Percentiles rank a stretch among this genome's conserved stretches.
phyloP scores from a whole-genome alignment of 2,329 filamentous ascomycete genomes.

The Zelopaecilomyces penicillatus region DNA sequence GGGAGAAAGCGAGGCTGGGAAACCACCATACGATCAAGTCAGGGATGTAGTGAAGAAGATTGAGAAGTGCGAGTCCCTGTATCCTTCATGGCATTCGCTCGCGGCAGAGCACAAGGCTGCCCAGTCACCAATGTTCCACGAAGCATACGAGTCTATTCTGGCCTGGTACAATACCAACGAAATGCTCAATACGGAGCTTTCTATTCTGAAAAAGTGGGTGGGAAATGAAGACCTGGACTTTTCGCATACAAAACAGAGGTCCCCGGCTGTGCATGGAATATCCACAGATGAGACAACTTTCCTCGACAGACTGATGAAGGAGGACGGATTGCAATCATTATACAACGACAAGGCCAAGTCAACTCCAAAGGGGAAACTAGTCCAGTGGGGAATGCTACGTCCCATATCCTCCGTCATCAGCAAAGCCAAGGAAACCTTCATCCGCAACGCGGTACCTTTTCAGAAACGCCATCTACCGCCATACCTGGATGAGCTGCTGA shows the following conservation, averaged over 20 bases:
- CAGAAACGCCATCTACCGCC: slow-evolving; percentile 84
- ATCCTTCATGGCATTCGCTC: slow-evolving; percentile 70
- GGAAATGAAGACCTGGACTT: slow-evolving; percentile 95
- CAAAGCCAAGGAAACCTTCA: slow-evolving; percentile 88
- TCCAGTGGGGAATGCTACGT: slow-evolving; percentile 67
- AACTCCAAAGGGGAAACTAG: slow-evolving; percentile 63
- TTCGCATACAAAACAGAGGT: slow-evolving; percentile 61
- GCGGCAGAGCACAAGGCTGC: slow-evolving; percentile 67
- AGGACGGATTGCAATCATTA: slow-evolving; percentile 86
- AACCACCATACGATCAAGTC: slow-evolving; percentile 80
- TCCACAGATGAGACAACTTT: slow-evolving; percentile 84
- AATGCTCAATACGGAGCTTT: slow-evolving; percentile 89
- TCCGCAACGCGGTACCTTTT: slow-evolving; percentile 77
- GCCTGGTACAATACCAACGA: slow-evolving; percentile 97
- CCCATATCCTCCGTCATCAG: slow-evolving; percentile 79
- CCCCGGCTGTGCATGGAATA: slow-evolving; percentile 58
- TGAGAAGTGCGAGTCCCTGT: slow-evolving; percentile 78
- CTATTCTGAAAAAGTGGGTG: slow-evolving; percentile 90
- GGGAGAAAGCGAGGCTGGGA: slow-evolving; percentile 84
- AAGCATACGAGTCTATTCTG: slow-evolving; percentile 81
- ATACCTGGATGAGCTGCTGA: slow-evolving; percentile 93
- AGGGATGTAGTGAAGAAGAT: slow-evolving; percentile 84
- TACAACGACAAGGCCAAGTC: slow-evolving; percentile 57
- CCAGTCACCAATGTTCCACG: slow-evolving; percentile 65
- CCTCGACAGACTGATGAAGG: slow-evolving; percentile 87